phyloP scores from a whole-genome alignment of 1,284 basidiomycete genomes.

The Entoloma clypeatum region DNA sequence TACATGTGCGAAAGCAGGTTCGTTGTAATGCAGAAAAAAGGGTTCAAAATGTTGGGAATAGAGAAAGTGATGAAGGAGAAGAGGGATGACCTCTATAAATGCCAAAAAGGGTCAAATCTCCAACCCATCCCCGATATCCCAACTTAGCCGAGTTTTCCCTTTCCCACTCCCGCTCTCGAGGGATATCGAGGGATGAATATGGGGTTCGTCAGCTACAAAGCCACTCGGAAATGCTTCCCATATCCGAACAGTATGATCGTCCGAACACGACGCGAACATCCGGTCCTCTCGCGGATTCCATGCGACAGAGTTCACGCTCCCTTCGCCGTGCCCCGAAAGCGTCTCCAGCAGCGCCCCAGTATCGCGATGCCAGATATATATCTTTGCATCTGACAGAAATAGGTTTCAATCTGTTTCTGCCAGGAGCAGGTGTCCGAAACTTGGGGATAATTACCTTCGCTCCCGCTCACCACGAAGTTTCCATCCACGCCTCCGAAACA shows the following conservation, averaged over 20 bases:
- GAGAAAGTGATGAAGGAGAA: slow-evolving; percentile 10
- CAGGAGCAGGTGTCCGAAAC: slow-evolving; percentile 2
- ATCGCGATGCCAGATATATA: slow-evolving; percentile 95
- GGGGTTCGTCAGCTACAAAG: slow-evolving; percentile 19
- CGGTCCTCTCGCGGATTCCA: slow-evolving; percentile 89
- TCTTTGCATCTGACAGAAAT: slow-evolving; percentile 65
- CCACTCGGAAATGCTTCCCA: slow-evolving; percentile 64
- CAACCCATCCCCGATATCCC: slow-evolving; percentile 38
- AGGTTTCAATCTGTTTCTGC: slow-evolving; percentile 1
- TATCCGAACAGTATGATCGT: slow-evolving; percentile 81
- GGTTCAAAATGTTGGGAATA: slow-evolving; percentile 14
- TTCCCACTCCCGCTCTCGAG: slow-evolving; percentile 51
- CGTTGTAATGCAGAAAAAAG: slow-evolving; percentile 22
- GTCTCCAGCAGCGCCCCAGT: slow-evolving; percentile 80
- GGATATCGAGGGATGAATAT: slow-evolving; percentile 11
- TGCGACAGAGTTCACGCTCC: slow-evolving; percentile 92
- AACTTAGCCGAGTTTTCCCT: slow-evolving; percentile 58
- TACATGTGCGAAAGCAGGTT: slow-evolving; percentile 18
- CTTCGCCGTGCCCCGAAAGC: slow-evolving; percentile 78
- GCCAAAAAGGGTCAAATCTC: slow-evolving; percentile 12
- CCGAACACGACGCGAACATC: slow-evolving; percentile 93
- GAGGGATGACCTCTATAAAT: too few species aligned
- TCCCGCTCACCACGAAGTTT: slow-evolving; percentile 90
- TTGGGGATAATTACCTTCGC: slow-evolving; percentile 73
- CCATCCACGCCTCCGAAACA: slow-evolving; percentile 93